Conservation (phyloP, 139 green algal species). For the Tetradesmus obliquus region DNA sequence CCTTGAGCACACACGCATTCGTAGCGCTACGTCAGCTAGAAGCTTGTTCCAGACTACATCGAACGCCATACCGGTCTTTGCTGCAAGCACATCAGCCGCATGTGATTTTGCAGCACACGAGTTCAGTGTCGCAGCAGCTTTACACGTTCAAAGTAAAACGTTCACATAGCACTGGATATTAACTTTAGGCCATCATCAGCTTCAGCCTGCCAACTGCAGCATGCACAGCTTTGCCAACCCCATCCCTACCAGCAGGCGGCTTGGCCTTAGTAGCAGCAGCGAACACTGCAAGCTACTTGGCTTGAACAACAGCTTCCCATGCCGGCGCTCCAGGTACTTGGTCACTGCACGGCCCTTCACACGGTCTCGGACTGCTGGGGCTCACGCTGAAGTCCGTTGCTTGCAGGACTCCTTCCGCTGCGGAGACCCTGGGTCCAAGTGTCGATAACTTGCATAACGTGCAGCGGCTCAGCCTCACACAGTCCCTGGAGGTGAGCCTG, state of each 20-base stretch:
- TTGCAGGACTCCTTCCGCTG: background rate
- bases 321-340: background rate
- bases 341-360: background rate
- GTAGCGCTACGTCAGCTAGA: background rate
- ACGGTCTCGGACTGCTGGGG: slow-evolving; percentile 4
- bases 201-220: background rate
- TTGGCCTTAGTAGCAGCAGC: background rate
- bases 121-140: background rate
- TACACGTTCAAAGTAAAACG: background rate
- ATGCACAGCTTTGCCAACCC: slow-evolving; percentile 9
- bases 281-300: background rate
- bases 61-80: background rate
- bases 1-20: background rate
- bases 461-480: slow-evolving; percentile 6
- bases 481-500: slow-evolving; percentile 27
- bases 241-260: slow-evolving; percentile 2
- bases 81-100: background rate
- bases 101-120: background rate
- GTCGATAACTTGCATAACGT: slow-evolving; percentile 21
- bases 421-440: background rate
- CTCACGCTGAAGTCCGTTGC: background rate
- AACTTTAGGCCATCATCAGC: background rate
- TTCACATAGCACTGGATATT: background rate
- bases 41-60: background rate
- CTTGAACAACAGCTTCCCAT: background rate